Evolutionary conservation across 495 filamentous ascomycete species (phyloP).

Genomic region (Lepraria neglecta): DNA sequence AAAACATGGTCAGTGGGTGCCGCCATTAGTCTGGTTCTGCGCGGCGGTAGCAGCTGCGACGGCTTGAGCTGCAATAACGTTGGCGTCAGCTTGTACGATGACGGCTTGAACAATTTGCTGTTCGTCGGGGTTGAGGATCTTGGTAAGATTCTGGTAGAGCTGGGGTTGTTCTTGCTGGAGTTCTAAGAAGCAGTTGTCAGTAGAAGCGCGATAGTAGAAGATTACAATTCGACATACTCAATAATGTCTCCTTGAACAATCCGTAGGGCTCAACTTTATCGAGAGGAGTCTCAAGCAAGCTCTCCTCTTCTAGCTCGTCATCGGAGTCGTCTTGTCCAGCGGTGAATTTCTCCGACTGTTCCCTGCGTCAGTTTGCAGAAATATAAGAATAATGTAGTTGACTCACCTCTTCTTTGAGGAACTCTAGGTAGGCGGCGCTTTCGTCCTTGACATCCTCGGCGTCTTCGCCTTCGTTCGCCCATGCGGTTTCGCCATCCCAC

Average conservation of each 20-base stretch:
- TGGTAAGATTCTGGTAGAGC: conserved; percentile 74
- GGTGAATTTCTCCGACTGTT: conserved; percentile 74
- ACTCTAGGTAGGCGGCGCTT: conserved; percentile 89
- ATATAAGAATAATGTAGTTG: conserved; percentile 5
- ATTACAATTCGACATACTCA: conserved; percentile 57
- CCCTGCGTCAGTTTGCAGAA: conserved; percentile 20
- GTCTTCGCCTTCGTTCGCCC: conserved; percentile 66
- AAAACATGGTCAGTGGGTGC: neutral
- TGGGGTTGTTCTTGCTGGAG: conserved; percentile 87
- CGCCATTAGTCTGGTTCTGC: conserved; percentile 24
- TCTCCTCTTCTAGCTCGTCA: conserved; percentile 86
- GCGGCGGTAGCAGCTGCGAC: conserved; percentile 22
- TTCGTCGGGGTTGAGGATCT: conserved; percentile 72
- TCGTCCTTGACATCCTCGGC: conserved; percentile 76
- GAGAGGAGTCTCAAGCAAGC: conserved; percentile 83
- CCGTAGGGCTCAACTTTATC: conserved; percentile 92
- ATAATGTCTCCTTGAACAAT: conserved; percentile 70
- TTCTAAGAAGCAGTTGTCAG: conserved; percentile 41
- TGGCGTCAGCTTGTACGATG: conserved; percentile 69
- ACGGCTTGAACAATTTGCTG: conserved; percentile 73
- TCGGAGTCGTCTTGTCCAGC: conserved; percentile 69
- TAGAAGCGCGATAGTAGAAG: neutral
- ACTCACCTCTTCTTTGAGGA: conserved; percentile 79
- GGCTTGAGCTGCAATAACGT: conserved; percentile 35
- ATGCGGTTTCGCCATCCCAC: conserved; percentile 56